Evolutionary conservation across 306 rosid genomes (phyloP), one percentile per base, ranked within the genome.

Genomic region (Gillenia trifoliata): DNA sequence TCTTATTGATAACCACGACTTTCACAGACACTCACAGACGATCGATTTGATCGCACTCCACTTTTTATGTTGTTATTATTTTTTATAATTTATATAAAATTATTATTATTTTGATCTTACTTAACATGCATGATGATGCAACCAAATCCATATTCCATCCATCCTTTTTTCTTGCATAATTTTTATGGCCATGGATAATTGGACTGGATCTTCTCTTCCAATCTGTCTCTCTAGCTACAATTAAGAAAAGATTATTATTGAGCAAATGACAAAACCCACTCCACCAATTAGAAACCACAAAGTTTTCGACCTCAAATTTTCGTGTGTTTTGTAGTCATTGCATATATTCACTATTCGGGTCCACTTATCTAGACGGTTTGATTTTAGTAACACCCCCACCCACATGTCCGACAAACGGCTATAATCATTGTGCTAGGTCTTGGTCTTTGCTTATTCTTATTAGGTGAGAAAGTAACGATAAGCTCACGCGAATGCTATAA

Each of bases 361-460:
- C 81, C 79, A 17, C 49, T 68, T 76, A 49, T 66, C 61, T 64
- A 64, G 74, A 45, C 75, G 16, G 60, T 34, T 62, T 17, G 66
- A 77, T 50, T 62, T 62, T 77, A 33, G 50, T 61, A 29, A 47
- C 75, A 25, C 62, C 36, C 74, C 67, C 26, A 59, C 50, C 62
- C 77, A 85, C 86, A 71, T 82, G 90, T 80, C 84, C 86, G 82
- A 82, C 82, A 69, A 78, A 76, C 74, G 72, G 73, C 55, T 66
- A 77, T 56, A 85, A 87, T 87, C 82, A 85, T 85, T 87, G 86
- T 85, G 60, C 75, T 43, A 34, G 77, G 80, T 76, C 89, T 85
- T 85, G 64, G 34, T 50, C 84, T 57, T 49, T 62, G 68, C 64
- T 64, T 28, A 65, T 59, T 28, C 75, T 73, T 9, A 8, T 20